Percentiles rank a stretch among this genome's conserved stretches.
Conservation (phyloP, 345 rosid species). For the Heritiera fomes region DNA sequence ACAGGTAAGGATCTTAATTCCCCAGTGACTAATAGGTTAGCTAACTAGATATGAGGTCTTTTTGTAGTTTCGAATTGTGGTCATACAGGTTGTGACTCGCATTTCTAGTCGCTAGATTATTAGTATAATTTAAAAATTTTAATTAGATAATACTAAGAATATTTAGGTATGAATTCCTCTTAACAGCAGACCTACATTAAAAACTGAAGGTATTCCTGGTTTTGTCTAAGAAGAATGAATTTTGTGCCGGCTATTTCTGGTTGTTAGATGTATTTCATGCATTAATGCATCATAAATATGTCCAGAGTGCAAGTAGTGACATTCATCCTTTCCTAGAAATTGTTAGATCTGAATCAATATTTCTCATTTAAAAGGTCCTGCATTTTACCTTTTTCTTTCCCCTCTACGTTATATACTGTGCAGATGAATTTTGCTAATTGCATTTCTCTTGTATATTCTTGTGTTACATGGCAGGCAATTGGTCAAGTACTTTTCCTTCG, state of each 20-base stretch:
- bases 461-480: conserved; percentile 57
- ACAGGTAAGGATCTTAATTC: conserved; percentile 43
- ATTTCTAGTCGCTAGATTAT: not conserved
- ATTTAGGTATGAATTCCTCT: not conserved
- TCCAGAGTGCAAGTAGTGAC: no score
- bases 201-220: not conserved
- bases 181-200: not conserved
- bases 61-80: conserved; percentile 3
- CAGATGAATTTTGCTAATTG: not conserved
- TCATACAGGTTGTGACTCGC: not conserved
- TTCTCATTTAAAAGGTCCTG: conserved; percentile 3
- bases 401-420: not conserved
- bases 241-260: conserved; percentile 7
- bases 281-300: not conserved
- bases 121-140: not conserved
- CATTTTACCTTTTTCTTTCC: not conserved
- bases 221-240: not conserved
- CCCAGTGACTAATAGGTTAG: not conserved
- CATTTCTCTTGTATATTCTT: not conserved
- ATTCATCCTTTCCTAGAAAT: not conserved
- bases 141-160: not conserved
- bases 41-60: conserved; percentile 10
- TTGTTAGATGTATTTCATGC: conserved; percentile 16
- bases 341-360: not conserved
- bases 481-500: conserved; percentile 93